These are phyloP conservation scores for Pistacia integerrima DNA, from an alignment of 345 rosid species.

Conservation along the genomic window DNA sequence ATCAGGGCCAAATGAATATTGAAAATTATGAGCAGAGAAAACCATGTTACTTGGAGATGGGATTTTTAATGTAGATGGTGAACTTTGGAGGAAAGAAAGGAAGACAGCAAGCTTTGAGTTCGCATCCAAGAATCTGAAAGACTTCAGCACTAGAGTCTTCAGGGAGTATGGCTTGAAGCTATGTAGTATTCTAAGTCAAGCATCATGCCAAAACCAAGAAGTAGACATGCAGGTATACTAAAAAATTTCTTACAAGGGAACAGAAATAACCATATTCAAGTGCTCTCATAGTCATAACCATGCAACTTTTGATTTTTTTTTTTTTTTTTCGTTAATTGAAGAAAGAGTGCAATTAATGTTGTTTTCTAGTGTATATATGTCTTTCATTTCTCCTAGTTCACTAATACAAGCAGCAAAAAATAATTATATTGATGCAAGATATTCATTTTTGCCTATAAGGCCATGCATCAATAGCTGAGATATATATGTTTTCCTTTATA, in stretches of 20 bases:
- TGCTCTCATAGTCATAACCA: background rate
- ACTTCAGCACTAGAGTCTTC: slow-evolving; percentile 87
- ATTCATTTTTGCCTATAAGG: background rate
- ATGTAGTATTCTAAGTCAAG: slow-evolving; percentile 58
- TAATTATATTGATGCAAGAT: background rate
- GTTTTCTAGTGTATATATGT: too few relatives aligned
- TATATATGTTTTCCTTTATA: too few relatives aligned
- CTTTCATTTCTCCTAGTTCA: too few relatives aligned
- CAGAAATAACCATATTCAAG: background rate
- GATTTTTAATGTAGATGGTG: slow-evolving; percentile 89
- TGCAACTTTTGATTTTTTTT: too few relatives aligned
- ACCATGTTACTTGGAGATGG: slow-evolving; percentile 90
- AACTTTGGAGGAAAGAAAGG: slow-evolving; percentile 87
- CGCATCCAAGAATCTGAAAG: slow-evolving; percentile 92
- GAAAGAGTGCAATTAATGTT: too few relatives aligned
- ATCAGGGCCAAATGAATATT: too few relatives aligned
- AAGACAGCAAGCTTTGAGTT: slow-evolving; percentile 96
- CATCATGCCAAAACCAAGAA: slow-evolving; percentile 49
- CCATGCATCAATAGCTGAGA: background rate
- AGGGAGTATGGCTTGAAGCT: slow-evolving; percentile 85
- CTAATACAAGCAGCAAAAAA: too few relatives aligned
- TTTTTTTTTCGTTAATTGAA: too few relatives aligned
- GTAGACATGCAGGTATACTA: slow-evolving; percentile 80
- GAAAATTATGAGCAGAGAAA: too few relatives aligned
- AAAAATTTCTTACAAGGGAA: background rate